A percentile compares a stretch with the other conserved stretches of the same genome.
Evolutionary conservation across 108 stramenopile species (phyloP).

Genomic region (Heterococcus sp.): DNA sequence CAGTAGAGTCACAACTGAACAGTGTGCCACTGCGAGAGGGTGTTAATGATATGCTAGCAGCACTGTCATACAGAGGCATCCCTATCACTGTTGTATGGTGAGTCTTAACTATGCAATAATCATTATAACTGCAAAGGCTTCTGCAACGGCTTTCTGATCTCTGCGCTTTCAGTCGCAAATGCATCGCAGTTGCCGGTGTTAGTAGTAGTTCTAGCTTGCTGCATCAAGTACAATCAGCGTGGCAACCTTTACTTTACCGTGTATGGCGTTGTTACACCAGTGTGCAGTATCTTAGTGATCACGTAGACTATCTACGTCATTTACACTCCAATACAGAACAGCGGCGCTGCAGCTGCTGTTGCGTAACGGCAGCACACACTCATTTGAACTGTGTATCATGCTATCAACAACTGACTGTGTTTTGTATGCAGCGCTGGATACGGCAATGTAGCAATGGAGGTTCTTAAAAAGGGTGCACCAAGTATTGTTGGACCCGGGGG

Average conservation of each 20-base stretch:
- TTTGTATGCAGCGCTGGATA: conserved; percentile 13
- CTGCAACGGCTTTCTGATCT: too few species aligned
- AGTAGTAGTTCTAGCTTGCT: too few species aligned
- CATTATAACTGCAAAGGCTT: too few species aligned
- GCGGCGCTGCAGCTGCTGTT: not conserved
- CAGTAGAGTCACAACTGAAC: conserved; percentile 29
- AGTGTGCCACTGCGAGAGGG: conserved; percentile 29
- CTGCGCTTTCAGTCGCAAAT: too few species aligned
- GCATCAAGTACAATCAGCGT: too few species aligned
- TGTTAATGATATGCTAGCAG: conserved; percentile 28
- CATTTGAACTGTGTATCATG: not conserved
- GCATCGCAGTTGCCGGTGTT: too few species aligned
- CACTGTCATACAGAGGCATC: conserved; percentile 33
- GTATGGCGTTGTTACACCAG: too few species aligned
- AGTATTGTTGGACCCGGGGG: conserved; percentile 28
- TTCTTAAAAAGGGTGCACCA: conserved; percentile 17
- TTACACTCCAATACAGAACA: not conserved
- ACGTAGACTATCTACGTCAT: too few species aligned
- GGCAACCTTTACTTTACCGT: too few species aligned
- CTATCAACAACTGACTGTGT: not conserved
- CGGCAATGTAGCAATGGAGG: conserved; percentile 42
- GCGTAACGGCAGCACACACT: too few species aligned
- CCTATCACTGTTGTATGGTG: conserved; percentile 27
- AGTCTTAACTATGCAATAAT: not conserved
- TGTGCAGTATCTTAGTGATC: too few species aligned